phyloP scores from a whole-genome alignment of 805 yeast species.

The Teunomyces gatunensis region DNA sequence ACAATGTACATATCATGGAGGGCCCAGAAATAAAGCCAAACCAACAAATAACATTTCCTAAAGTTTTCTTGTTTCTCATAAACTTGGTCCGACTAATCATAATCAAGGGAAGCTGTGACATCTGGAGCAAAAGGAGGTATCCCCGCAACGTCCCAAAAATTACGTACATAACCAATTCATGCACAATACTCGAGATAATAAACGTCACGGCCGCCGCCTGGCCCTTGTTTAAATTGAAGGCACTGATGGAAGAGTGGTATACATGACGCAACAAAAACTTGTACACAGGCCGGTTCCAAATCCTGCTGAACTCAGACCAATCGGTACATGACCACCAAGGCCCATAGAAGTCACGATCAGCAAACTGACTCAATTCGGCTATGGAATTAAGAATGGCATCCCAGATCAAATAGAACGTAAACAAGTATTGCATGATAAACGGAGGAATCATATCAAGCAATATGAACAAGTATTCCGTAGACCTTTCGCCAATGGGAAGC shows the following conservation, averaged over 20 bases:
- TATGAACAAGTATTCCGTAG: conserved; percentile 52
- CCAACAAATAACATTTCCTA: conserved; percentile 89
- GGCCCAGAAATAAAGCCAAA: conserved; percentile 89
- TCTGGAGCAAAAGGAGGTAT: conserved; percentile 74
- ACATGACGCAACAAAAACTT: conserved; percentile 87
- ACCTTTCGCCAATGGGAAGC: conserved; percentile 45
- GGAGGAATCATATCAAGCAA: conserved; percentile 76
- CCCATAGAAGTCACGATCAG: conserved; percentile 90
- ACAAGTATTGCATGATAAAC: conserved; percentile 68
- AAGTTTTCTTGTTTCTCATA: conserved; percentile 50
- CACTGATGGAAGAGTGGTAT: conserved; percentile 84
- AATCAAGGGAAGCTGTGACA: conserved; percentile 83
- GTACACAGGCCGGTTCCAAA: conserved; percentile 96
- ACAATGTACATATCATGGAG: conserved; percentile 78
- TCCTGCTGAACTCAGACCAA: conserved; percentile 90
- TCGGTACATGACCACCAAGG: conserved; percentile 97
- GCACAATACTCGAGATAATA: conserved; percentile 75
- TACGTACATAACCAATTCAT: conserved; percentile 90
- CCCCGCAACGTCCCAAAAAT: conserved; percentile 79
- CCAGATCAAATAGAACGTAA: conserved; percentile 91
- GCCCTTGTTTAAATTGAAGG: conserved; percentile 59
- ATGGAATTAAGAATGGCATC: conserved; percentile 86
- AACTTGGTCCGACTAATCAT: conserved; percentile 57
- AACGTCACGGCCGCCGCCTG: conserved; percentile 79
- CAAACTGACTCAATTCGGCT: conserved; percentile 84